phyloP scores from a whole-genome alignment of 1,139 yeast genomes.

The Debaryomyces nepalensis region DNA sequence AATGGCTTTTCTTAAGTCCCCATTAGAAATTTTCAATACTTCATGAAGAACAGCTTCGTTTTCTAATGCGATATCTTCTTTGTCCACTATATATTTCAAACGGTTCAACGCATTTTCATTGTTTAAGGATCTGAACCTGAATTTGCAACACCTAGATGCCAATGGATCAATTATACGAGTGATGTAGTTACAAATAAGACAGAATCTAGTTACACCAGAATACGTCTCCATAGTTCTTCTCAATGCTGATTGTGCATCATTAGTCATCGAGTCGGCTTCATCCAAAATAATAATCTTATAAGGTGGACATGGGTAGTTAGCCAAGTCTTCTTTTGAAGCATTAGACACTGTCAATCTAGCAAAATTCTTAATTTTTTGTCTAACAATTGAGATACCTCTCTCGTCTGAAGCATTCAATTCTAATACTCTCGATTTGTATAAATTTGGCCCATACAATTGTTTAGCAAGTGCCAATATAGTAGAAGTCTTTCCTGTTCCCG shows the following conservation, averaged over 20 bases:
- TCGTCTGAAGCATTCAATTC: slow-evolving; percentile 97
- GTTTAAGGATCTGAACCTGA: slow-evolving; percentile 82
- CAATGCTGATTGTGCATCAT: slow-evolving; percentile 94
- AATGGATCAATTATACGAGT: slow-evolving; percentile 95
- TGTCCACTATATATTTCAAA: slow-evolving; percentile 60
- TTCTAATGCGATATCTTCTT: slow-evolving; percentile 54
- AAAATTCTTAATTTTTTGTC: slow-evolving; percentile 90
- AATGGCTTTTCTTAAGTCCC: slow-evolving; percentile 93
- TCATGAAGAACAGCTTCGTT: slow-evolving; percentile 57
- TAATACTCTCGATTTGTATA: slow-evolving; percentile 76
- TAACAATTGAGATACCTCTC: slow-evolving; percentile 90
- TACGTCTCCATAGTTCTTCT: slow-evolving; percentile 97
- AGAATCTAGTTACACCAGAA: slow-evolving; percentile 88
- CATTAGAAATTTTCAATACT: slow-evolving; percentile 71
- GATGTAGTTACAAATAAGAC: slow-evolving; percentile 92
- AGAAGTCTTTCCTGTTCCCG: slow-evolving; percentile 97
- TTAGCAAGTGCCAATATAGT: slow-evolving; percentile 87
- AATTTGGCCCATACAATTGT: slow-evolving; percentile 73
- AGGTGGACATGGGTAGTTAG: slow-evolving; percentile 90
- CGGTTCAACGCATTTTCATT: slow-evolving; percentile 70
- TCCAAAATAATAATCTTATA: slow-evolving; percentile 85
- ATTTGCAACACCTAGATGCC: slow-evolving; percentile 95
- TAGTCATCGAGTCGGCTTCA: slow-evolving; percentile 99
- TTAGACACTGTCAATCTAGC: slow-evolving; percentile 87
- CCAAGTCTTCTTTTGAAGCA: slow-evolving; percentile 68